phyloP scores from a whole-genome alignment of 2,329 filamentous ascomycete genomes.

The Amesomyces nigricolor region DNA sequence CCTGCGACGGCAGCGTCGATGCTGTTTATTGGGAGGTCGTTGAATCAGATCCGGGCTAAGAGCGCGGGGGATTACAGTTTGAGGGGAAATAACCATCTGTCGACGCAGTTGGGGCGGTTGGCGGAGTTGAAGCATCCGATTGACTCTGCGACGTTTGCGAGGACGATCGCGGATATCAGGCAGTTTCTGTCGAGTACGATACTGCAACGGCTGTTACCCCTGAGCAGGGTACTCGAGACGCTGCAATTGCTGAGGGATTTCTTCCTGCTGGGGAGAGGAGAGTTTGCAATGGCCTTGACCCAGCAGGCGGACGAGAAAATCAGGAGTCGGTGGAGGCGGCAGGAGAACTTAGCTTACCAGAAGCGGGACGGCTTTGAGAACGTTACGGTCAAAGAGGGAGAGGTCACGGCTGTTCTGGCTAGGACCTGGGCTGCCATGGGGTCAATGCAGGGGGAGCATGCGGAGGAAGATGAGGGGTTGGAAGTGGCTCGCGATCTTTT shows the following conservation, averaged over 20 bases:
- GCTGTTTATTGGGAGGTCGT: slow-evolving; percentile 81
- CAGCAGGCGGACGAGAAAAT: slow-evolving; percentile 78
- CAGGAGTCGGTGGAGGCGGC: slow-evolving; percentile 63
- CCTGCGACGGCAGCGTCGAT: slow-evolving; percentile 71
- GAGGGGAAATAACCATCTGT: slow-evolving; percentile 54
- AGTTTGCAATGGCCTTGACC: slow-evolving; percentile 84
- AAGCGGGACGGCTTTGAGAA: slow-evolving; percentile 55
- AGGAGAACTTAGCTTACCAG: slow-evolving; percentile 53
- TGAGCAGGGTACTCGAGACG: slow-evolving; percentile 69
- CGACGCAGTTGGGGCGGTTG: slow-evolving; percentile 63
- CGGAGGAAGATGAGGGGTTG: slow-evolving; percentile 75
- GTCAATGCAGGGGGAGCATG: slow-evolving; percentile 62
- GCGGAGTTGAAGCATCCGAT: slow-evolving; percentile 67
- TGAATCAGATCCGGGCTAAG: slow-evolving; percentile 71
- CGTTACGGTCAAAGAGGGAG: slow-evolving; percentile 75
- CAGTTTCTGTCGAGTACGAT: slow-evolving; percentile 78
- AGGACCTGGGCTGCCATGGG: slow-evolving; percentile 75
- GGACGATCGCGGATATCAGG: slow-evolving; percentile 69
- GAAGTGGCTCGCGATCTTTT: slow-evolving; percentile 77
- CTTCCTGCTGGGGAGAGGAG: slow-evolving; percentile 79
- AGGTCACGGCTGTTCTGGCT: slow-evolving; percentile 69
- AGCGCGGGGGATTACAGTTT: slow-evolving; percentile 41
- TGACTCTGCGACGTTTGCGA: slow-evolving; percentile 63
- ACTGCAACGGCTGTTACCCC: slow-evolving; percentile 73
- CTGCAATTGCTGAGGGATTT: slow-evolving; percentile 77